Evolutionary conservation across 139 green algal genomes (phyloP).

Genomic region (Micractinium sp.): DNA sequence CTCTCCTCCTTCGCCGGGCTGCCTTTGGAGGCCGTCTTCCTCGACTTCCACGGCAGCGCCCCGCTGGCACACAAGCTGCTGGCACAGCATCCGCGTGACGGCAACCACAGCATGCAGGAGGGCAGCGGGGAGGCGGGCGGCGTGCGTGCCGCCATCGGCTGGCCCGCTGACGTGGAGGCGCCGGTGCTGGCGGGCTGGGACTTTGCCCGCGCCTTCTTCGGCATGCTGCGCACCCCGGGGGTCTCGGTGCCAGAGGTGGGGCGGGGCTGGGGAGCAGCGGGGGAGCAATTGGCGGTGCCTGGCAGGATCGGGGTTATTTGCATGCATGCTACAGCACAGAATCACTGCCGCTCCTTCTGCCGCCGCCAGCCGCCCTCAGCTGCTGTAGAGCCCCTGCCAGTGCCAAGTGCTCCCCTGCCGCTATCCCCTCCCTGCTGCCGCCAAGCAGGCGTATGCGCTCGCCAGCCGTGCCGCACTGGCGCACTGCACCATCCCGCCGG

Average conservation of each 20-base stretch:
- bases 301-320: background rate
- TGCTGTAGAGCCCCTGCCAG: too few species aligned
- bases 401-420: background rate
- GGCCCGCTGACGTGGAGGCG: slow-evolving; percentile 43
- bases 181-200: slow-evolving; percentile 60
- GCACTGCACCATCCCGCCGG: background rate
- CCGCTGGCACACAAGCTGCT: background rate
- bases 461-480: background rate
- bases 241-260: slow-evolving; percentile 55
- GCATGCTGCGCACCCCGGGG: slow-evolving; percentile 48
- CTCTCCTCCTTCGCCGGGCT: background rate
- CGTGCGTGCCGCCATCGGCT: slow-evolving; percentile 59
- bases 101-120: background rate
- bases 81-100: background rate
- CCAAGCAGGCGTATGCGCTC: slow-evolving; percentile 67
- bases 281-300: background rate
- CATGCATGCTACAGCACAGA: background rate
- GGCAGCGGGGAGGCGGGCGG: background rate
- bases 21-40: background rate
- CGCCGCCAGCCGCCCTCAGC: background rate
- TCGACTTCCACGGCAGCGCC: slow-evolving; percentile 1
- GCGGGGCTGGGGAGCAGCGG: background rate
- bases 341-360: background rate
- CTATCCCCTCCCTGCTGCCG: background rate
- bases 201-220: slow-evolving; percentile 76